A percentile compares a stretch with the other conserved stretches of the same genome.
phyloP scores from a whole-genome alignment of 1,284 basidiomycete species.

The Nidula niveotomentosa region DNA sequence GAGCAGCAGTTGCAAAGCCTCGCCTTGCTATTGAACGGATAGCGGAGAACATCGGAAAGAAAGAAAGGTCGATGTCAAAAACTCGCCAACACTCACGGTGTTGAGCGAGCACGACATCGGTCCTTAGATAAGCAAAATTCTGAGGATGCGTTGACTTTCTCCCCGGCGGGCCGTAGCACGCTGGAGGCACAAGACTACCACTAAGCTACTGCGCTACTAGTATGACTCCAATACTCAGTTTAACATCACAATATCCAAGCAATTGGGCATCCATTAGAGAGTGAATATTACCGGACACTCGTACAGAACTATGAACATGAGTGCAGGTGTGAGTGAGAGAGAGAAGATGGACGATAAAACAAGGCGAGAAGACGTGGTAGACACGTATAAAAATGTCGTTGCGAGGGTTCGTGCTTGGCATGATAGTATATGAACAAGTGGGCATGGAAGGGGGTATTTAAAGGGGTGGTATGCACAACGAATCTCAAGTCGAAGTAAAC shows the following conservation, averaged over 20 bases:
- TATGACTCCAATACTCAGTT: neutral
- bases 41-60: slow-evolving; percentile 34
- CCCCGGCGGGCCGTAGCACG: neutral
- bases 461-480: slow-evolving; percentile 16
- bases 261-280: slow-evolving; percentile 25
- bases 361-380: slow-evolving; percentile 20
- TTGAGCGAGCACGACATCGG: slow-evolving; percentile 33
- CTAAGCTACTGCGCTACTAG: too few relatives aligned
- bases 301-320: slow-evolving; percentile 14
- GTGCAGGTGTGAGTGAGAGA: slow-evolving; percentile 15
- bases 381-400: slow-evolving; percentile 27
- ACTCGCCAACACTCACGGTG: neutral
- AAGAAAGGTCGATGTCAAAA: slow-evolving; percentile 4
- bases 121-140: neutral
- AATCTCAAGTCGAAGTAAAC: neutral
- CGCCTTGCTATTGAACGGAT: slow-evolving; percentile 33
- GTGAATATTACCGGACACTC: slow-evolving; percentile 25
- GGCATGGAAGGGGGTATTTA: slow-evolving; percentile 12
- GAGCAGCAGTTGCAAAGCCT: slow-evolving; percentile 49
- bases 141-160: too few relatives aligned
- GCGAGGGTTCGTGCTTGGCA: slow-evolving; percentile 33
- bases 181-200: neutral
- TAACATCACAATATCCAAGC: neutral
- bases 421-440: slow-evolving; percentile 25
- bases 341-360: slow-evolving; percentile 17